Conservation (phyloP, 345 rosid species). For the Punica granatum region DNA sequence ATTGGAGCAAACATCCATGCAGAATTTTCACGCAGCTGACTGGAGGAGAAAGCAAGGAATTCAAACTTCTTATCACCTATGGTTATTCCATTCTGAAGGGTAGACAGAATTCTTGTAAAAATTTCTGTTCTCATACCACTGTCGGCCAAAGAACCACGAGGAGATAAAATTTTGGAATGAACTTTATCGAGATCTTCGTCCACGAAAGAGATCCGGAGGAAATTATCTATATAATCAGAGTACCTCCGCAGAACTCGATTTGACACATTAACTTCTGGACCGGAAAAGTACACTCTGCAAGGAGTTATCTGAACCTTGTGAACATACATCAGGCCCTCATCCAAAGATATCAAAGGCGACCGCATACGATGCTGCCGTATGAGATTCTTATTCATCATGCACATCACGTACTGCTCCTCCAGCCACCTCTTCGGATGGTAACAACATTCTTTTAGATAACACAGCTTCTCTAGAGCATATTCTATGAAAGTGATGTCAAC, state of each 20-base stretch:
- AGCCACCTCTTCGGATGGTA: conserved; percentile 56
- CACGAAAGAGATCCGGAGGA: conserved; percentile 57
- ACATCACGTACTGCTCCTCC: conserved; percentile 23
- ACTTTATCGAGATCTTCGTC: conserved; percentile 51
- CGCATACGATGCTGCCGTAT: conserved; percentile 14
- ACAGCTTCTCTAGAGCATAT: conserved; percentile 42
- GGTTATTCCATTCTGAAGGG: conserved; percentile 38
- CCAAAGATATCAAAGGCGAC: conserved; percentile 26
- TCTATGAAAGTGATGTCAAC: conserved; percentile 18
- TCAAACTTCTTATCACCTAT: conserved; percentile 53
- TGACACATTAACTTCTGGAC: conserved; percentile 57
- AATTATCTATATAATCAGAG: conserved; percentile 26
- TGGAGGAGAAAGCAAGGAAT: conserved; percentile 64
- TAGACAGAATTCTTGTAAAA: conserved; percentile 39
- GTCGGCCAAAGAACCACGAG: conserved; percentile 29
- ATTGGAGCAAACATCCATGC: conserved; percentile 69
- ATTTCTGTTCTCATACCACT: conserved; percentile 31
- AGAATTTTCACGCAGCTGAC: conserved; percentile 63
- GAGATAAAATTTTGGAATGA: conserved; percentile 52
- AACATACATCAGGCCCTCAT: conserved; percentile 44
- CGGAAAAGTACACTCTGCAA: conserved; percentile 46
- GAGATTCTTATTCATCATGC: conserved; percentile 8
- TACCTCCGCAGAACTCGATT: conserved; percentile 48
- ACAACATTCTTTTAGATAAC: conserved; percentile 41
- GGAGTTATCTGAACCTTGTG: conserved; percentile 59